Conservation (phyloP, 163 green algal species). For the Chloromonas sp. region DNA sequence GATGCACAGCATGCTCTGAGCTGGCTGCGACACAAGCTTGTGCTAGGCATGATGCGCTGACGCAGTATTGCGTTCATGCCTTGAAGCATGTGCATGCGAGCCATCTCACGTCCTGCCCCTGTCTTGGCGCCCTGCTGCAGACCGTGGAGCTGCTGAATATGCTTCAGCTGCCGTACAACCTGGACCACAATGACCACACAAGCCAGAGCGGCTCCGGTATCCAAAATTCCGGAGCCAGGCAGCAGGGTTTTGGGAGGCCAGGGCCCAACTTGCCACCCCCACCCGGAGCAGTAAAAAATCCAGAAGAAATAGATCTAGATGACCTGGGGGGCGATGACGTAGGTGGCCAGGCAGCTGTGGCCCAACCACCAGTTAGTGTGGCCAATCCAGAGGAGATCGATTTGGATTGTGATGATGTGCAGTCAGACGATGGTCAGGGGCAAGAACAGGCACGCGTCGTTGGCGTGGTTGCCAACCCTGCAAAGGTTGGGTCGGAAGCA, state of each 20-base stretch:
- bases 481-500: too few species aligned
- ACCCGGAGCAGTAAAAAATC: constrained; percentile 25
- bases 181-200: constrained; percentile 32
- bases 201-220: too few species aligned
- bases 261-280: background rate
- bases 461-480: too few species aligned
- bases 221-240: background rate
- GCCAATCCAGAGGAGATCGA: constrained; percentile 37
- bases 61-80: too few species aligned
- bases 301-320: constrained; percentile 59
- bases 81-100: too few species aligned
- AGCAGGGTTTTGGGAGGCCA: background rate
- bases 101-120: too few species aligned
- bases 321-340: constrained; percentile 23
- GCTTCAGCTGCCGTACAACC: constrained; percentile 71
- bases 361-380: background rate
- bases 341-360: constrained; percentile 7
- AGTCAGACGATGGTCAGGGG: background rate
- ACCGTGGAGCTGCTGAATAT: constrained; percentile 70
- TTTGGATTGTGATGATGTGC: constrained; percentile 2
- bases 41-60: too few species aligned
- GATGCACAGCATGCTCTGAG: too few species aligned
- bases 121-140: constrained; percentile 32
- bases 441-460: background rate
- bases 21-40: too few species aligned